A percentile compares a stretch with the other conserved stretches of the same genome.
Evolutionary conservation across 163 green algal species (phyloP).

Genomic region (Scenedesmus sp.): DNA sequence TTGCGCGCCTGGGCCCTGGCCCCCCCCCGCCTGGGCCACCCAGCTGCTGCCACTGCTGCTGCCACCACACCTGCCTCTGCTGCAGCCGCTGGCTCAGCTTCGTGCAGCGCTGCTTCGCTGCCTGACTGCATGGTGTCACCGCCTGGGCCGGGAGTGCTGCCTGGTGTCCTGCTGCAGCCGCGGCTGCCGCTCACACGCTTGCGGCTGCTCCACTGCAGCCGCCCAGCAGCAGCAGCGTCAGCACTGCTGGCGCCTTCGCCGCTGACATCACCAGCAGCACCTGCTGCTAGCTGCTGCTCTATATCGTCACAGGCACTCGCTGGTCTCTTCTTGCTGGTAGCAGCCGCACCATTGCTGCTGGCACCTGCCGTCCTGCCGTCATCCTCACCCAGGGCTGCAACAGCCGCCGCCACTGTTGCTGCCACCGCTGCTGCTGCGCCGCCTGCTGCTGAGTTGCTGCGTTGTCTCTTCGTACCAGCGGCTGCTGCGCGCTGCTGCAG

Average conservation of each 20-base stretch:
- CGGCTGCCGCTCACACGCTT: background rate
- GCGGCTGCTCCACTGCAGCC: background rate
- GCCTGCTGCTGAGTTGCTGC: background rate
- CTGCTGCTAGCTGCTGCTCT: background rate
- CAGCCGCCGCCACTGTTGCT: background rate
- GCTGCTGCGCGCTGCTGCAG: background rate
- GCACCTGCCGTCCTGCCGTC: background rate
- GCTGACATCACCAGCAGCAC: background rate
- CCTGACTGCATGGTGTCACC: background rate
- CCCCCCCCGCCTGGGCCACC: background rate
- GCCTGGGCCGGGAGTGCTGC: background rate
- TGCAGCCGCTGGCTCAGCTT: background rate
- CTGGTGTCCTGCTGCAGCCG: background rate
- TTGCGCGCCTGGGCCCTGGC: background rate
- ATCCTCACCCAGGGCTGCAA: background rate
- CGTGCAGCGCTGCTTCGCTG: background rate
- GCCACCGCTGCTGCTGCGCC: background rate
- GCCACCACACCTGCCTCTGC: background rate
- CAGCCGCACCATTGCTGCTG: background rate
- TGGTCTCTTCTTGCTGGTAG: background rate
- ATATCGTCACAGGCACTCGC: background rate
- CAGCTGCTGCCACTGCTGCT: background rate
- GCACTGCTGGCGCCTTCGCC: background rate
- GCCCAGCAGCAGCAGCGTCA: background rate
- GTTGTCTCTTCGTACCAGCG: background rate